Evolutionary conservation across 768 basidiomycete genomes (phyloP), one percentile per base, ranked within the genome.

Genomic region (Tulasnella sp.): DNA sequence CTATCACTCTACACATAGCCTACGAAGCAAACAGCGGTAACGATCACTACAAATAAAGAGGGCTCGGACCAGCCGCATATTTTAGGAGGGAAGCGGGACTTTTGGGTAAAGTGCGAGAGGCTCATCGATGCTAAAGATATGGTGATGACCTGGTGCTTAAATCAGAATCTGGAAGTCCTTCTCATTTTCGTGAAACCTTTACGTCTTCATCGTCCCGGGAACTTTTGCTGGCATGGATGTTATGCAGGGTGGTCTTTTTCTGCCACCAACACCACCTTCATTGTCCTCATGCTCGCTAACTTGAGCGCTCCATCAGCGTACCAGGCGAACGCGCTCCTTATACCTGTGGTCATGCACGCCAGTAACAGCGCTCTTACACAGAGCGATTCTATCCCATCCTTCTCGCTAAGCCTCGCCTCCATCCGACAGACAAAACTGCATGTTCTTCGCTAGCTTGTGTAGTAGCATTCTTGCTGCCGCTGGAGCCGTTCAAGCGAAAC

Each of bases 221-320:
- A 7, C 34, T 7, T 15, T 38, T 5, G 34, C 34, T 7, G 34
- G 15, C 34, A 7, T 38, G 15, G 7, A 38, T 7, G 5, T 38
- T 54, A 29, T n/a, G 19, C 9, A 54, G 53, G 53, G 27, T 19
- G 53, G 29, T 9, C 38, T 54, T 54, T 54, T 27, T 54, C 53
- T 22, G 53, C 53, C 22, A 41, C 38, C 38, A 54, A 54, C 22
- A 54, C 53, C 15, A 31, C 53, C 4, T 54, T 54, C 42, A 54
- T 54, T 17, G 42, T 30, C 11, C n/a, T 41, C 17, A 41, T 31
- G 5, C 29, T 41, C n/a, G 15, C 31, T 5, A 42, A 10, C 38
- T 31, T 54, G 3, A 24, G 5, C 17, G 29, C 53, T 17, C 29
- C 29, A 15, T 31, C 53, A 30, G 2, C 38, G 5, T n/a, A 7